Conservation (phyloP, 1,284 basidiomycete species). For the Ganoderma sinense region DNA sequence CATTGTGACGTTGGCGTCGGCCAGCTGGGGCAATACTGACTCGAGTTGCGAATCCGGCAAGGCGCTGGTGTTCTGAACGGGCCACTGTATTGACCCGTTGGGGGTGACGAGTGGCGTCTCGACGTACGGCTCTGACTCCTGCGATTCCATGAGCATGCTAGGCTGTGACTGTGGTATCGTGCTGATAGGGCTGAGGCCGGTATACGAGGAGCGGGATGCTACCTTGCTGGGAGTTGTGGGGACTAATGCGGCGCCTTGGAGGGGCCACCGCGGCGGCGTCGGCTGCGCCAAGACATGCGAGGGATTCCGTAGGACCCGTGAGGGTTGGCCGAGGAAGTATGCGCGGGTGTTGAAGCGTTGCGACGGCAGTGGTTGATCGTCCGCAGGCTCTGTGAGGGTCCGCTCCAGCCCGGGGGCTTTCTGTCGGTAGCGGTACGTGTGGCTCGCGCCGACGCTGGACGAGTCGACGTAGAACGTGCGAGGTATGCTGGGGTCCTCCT, state of each 20-base stretch:
- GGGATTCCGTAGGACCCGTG: background rate
- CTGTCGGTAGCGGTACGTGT: constrained; percentile 34
- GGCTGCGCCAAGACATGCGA: constrained; percentile 2
- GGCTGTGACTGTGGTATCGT: constrained; percentile 24
- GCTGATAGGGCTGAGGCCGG: constrained; percentile 17
- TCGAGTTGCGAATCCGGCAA: constrained; percentile 50
- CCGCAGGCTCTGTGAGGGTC: constrained; percentile 57
- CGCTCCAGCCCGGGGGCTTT: constrained; percentile 48
- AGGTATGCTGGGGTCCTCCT: constrained; percentile 24
- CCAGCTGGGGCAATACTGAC: constrained; percentile 39
- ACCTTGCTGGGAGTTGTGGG: constrained; percentile 21
- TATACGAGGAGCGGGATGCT: constrained; percentile 10
- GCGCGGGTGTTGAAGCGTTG: constrained; percentile 32
- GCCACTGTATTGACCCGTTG: constrained; percentile 59
- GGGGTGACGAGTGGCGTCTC: constrained; percentile 63
- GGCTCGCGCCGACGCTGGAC: constrained; percentile 24
- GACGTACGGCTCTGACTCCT: constrained; percentile 52
- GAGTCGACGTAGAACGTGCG: constrained; percentile 32
- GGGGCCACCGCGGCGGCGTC: constrained; percentile 9
- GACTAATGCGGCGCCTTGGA: constrained; percentile 5
- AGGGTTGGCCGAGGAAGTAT: constrained; percentile 9
- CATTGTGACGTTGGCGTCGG: constrained; percentile 40
- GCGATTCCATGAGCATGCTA: constrained; percentile 43
- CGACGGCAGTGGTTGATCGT: constrained; percentile 39
- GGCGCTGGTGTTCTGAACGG: constrained; percentile 40